phyloP scores from a whole-genome alignment of 1,284 basidiomycete species.

The Ceraceosorus bombacis region DNA sequence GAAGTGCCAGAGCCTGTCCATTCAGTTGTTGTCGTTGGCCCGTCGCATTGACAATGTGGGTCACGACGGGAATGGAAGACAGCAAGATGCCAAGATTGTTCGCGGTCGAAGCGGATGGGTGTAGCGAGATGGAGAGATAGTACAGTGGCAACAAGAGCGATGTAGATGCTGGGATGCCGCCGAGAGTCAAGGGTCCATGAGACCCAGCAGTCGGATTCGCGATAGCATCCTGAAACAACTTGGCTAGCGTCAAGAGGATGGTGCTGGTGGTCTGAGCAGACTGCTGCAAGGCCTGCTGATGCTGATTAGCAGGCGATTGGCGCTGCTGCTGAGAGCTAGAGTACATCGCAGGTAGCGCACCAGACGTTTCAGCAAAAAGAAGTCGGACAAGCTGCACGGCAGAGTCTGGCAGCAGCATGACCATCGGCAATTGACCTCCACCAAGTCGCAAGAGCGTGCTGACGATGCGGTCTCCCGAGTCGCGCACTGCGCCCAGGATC shows the following conservation, averaged over 20 bases:
- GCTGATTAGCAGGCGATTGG: constrained; percentile 1
- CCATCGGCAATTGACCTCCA: constrained; percentile 33
- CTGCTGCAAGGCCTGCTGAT: constrained; percentile 42
- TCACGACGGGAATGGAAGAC: constrained; percentile 51
- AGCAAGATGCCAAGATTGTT: constrained; percentile 61
- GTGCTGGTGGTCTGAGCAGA: constrained; percentile 54
- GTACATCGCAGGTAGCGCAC: constrained; percentile 27
- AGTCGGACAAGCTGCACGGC: constrained; percentile 25
- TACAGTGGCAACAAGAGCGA: constrained; percentile 57
- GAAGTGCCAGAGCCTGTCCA: constrained; percentile 53
- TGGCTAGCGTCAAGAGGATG: constrained; percentile 57
- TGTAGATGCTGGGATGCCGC: constrained; percentile 52
- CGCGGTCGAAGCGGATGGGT: constrained; percentile 56
- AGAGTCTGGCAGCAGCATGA: constrained; percentile 36
- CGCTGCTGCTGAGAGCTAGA: constrained; percentile 6
- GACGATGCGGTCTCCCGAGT: constrained; percentile 31
- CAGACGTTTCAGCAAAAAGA: constrained; percentile 32
- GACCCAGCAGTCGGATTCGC: constrained; percentile 5
- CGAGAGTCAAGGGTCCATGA: constrained; percentile 30
- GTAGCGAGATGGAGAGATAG: constrained; percentile 57
- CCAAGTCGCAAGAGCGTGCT: constrained; percentile 30
- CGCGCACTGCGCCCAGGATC: constrained; percentile 32
- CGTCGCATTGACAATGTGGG: constrained; percentile 32
- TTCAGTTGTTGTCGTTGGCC: constrained; percentile 45
- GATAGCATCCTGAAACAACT: constrained; percentile 54